Base-by-base conservation (phyloP, 129 eudicot genomes). In the Flaveria ramosissima region DNA sequence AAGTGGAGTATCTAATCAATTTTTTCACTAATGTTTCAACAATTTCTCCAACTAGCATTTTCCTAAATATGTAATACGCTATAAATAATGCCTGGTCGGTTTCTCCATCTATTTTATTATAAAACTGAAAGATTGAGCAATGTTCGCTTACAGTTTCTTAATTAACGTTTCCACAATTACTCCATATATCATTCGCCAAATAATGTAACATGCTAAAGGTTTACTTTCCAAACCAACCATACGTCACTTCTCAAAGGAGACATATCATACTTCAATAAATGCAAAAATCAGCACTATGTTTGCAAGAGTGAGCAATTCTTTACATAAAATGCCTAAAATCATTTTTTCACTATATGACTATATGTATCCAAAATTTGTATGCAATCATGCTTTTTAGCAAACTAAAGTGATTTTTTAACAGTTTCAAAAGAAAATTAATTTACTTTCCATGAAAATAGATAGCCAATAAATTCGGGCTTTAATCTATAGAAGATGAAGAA, bases 221-320 rank as follows among this genome's bases (percentile, higher is more conserved):
- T n/a, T 13, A 19, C 42, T n/a, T 51, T 72, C 10, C 11, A 51
- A 53, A 55, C 47, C 65, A n/a, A 52, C 66, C 21, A 15, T 15
- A 23, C 17, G 13, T 10, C 52, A 27, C 20, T 75, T 50, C 20
- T 73, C 59, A 19, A 56, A 74, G 45, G 50, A 45, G 57, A 19
- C 23, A 74, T 5, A 74, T 19, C 61, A 64, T 30, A 30, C 23
- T 65, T 65, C 65, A 50, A 52, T 50, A 76, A 76, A 52, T 15
- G 19, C 36, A 9, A 48, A 76, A 57, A 20, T 20, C 21, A 65
- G 56, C 67, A 36, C 20, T 56, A 21, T 17, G 20, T 36, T 47
- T 63, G 64, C 47, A 27, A 47, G 39, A 48, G 19, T 30, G 64
- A 17, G 64, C 21, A 21, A 39, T 36, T 67, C 42, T 39, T 32